Conservation (phyloP, 1,139 yeast genomes). For the Yamadazyma buinensis region DNA sequence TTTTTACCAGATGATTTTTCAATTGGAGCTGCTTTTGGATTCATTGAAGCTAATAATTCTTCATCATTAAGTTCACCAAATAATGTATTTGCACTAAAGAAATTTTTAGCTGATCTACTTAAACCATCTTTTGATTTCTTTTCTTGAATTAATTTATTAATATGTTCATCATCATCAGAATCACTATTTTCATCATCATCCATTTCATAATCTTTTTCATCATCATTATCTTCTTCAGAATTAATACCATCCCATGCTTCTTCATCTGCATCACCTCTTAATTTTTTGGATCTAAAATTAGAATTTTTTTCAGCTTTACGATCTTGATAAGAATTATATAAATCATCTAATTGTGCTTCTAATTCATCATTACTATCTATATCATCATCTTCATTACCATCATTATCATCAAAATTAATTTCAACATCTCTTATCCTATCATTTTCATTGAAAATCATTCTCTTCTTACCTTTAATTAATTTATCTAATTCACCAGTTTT, state of each 20-base stretch:
- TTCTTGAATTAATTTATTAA: constrained; percentile 57
- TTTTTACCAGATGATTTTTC: constrained; percentile 5
- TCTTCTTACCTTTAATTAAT: constrained; percentile 75
- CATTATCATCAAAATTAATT: constrained; percentile 37
- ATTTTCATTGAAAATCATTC: constrained; percentile 63
- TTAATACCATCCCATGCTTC: constrained; percentile 88
- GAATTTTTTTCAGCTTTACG: constrained; percentile 77
- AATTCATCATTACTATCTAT: constrained; percentile 59
- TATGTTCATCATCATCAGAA: constrained; percentile 74
- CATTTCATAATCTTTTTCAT: constrained; percentile 43
- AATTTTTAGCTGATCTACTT: constrained; percentile 67
- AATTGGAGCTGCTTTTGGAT: constrained; percentile 9
- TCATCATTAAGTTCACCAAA: constrained; percentile 63
- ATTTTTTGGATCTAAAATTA: constrained; percentile 71
- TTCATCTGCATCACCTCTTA: constrained; percentile 76
- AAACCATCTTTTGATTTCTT: constrained; percentile 50
- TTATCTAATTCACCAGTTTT: constrained; percentile 77
- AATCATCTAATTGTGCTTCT: constrained; percentile 75
- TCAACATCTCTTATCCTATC: constrained; percentile 56
- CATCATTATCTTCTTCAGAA: constrained; percentile 39
- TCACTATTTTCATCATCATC: constrained; percentile 40
- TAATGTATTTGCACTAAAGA: constrained; percentile 72
- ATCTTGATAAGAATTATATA: constrained; percentile 75
- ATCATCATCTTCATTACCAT: constrained; percentile 23
- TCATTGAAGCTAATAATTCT: constrained; percentile 28